Conservation (phyloP, 1,284 basidiomycete species). For the Grifola frondosa region DNA sequence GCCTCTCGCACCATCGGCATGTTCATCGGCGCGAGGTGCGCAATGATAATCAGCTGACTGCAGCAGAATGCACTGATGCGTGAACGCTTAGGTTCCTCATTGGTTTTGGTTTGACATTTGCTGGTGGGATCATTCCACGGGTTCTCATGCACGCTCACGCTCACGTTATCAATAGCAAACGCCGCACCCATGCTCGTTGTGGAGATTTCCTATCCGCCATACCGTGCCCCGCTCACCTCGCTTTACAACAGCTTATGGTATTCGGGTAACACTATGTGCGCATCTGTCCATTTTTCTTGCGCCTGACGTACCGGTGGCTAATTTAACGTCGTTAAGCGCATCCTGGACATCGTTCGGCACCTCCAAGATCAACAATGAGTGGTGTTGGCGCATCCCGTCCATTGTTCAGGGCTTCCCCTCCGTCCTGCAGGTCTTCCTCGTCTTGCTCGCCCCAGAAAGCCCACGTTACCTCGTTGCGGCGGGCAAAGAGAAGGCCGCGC, state of each 20-base stretch:
- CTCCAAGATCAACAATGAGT: conserved; percentile 59
- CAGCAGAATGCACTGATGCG: too few species aligned
- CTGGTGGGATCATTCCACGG: conserved; percentile 37
- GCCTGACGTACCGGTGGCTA: too few species aligned
- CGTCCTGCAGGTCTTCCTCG: conserved; percentile 55
- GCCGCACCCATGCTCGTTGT: conserved; percentile 75
- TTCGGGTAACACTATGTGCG: conserved; percentile 69
- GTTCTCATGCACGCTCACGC: not conserved
- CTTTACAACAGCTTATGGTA: conserved; percentile 83
- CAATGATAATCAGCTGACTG: too few species aligned
- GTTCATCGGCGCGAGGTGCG: conserved; percentile 77
- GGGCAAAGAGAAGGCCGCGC: conserved; percentile 60
- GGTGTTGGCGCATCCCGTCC: conserved; percentile 78
- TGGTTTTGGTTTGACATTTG: conserved; percentile 78
- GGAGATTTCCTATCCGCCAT: conserved; percentile 74
- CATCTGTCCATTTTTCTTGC: conserved; percentile 3
- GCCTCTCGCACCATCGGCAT: conserved; percentile 72
- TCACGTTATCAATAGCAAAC: conserved; percentile 40
- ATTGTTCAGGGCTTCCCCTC: conserved; percentile 63
- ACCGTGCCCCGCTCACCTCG: conserved; percentile 72
- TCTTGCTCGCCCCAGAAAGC: conserved; percentile 68
- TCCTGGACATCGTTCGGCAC: conserved; percentile 79
- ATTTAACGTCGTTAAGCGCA: conserved; percentile 44
- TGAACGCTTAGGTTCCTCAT: conserved; percentile 66
- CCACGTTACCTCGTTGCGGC: conserved; percentile 71